Conservation (phyloP, 495 filamentous ascomycete genomes). For the Bacidia rubella region DNA sequence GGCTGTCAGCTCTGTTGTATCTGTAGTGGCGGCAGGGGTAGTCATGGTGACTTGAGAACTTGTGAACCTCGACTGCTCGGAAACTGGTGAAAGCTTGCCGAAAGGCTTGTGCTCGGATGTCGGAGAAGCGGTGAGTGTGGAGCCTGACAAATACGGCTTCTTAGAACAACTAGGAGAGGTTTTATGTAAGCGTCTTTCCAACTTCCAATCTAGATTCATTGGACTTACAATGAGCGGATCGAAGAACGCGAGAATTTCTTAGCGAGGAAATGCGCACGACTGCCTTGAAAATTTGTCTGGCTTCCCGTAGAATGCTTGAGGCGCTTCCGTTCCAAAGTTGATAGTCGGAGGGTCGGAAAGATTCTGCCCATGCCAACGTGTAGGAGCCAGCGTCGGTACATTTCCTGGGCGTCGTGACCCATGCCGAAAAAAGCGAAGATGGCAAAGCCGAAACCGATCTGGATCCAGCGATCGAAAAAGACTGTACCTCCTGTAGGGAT, state of each 20-base stretch:
- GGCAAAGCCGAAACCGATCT: constrained; percentile 42
- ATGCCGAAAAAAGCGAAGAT: constrained; percentile 73
- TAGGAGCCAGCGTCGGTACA: constrained; percentile 49
- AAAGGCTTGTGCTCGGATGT: constrained; percentile 1
- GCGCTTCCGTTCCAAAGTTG: neutral
- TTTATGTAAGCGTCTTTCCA: too few relatives aligned
- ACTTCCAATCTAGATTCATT: too few relatives aligned
- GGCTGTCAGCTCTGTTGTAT: neutral
- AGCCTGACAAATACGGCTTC: too few relatives aligned
- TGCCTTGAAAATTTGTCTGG: constrained; percentile 2
- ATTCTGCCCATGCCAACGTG: constrained; percentile 35
- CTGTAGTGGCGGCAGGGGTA: neutral
- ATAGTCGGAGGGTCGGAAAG: constrained; percentile 23
- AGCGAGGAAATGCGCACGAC: constrained; percentile 4
- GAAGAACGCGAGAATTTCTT: constrained; percentile 1
- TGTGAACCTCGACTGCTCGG: neutral
- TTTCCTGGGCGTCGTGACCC: constrained; percentile 57
- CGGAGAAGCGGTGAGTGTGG: constrained; percentile 4
- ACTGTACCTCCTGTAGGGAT: constrained; percentile 41
- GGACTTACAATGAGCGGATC: constrained; percentile 9
- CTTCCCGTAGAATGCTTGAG: neutral
- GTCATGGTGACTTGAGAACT: neutral
- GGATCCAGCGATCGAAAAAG: constrained; percentile 54
- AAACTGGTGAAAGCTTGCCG: constrained; percentile 1
- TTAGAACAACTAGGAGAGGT: too few relatives aligned